phyloP scores from a whole-genome alignment of 2,329 filamentous ascomycete genomes.

The Ramichloridium luteum region DNA sequence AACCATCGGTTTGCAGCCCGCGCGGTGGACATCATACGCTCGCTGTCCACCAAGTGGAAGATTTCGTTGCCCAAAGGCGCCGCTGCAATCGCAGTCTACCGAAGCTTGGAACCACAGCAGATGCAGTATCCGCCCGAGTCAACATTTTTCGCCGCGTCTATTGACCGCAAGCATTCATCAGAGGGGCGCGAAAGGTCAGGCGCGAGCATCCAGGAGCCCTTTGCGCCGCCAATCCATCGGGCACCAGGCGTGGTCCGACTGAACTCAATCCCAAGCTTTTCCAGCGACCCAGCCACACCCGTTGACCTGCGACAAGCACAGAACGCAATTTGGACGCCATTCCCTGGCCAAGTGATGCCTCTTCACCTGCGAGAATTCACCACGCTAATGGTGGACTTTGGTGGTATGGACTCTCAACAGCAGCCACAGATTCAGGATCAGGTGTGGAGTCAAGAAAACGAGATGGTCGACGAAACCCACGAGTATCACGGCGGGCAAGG shows the following conservation, averaged over 20 bases:
- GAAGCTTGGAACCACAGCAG: conserved; percentile 7
- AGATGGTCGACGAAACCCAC: conserved; percentile 2
- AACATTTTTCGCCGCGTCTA: conserved; percentile 22
- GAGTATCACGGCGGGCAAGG: conserved; percentile 6
- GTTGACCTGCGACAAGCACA: conserved; percentile 14
- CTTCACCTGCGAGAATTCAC: conserved; percentile 10
- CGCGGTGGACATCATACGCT: conserved; percentile 31
- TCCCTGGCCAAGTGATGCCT: conserved; percentile 29
- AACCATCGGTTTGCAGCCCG: conserved; percentile 34
- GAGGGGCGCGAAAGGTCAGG: conserved; percentile 14
- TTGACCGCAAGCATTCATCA: conserved; percentile 17
- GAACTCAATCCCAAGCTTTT: conserved; percentile 18
- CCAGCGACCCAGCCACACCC: conserved; percentile 14
- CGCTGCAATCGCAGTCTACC: conserved; percentile 19
- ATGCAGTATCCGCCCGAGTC: conserved; percentile 14
- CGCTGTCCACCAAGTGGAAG: conserved; percentile 33
- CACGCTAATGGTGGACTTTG: conserved; percentile 11
- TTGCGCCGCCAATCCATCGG: conserved; percentile 10
- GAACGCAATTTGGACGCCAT: conserved; percentile 28
- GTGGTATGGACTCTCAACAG: conserved; percentile 9
- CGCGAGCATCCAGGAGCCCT: conserved; percentile 14
- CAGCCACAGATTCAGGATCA: conserved; percentile 5
- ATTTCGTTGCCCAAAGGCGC: conserved; percentile 30
- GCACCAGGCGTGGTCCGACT: conserved; percentile 4
- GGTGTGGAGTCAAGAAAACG: conserved; percentile 1